Percentiles rank a stretch among this genome's conserved stretches.
Conservation (phyloP, 495 filamentous ascomycete genomes). For the Penicillium lagena region DNA sequence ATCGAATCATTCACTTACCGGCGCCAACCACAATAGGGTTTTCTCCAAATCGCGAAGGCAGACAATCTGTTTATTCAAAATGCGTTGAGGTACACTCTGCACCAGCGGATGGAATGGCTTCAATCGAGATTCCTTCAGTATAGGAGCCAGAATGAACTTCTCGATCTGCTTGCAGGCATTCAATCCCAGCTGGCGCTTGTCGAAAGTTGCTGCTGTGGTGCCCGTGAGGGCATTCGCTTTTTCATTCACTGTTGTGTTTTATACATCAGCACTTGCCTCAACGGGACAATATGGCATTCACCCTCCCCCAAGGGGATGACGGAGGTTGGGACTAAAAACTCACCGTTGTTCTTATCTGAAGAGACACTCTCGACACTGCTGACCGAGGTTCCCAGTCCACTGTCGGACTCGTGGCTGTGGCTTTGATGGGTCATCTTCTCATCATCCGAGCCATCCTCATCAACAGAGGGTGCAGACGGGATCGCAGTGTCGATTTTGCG, state of each 20-base stretch:
- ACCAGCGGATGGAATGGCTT: slow-evolving; percentile 77
- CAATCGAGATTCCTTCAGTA: slow-evolving; percentile 47
- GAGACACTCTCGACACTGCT: slow-evolving; percentile 20
- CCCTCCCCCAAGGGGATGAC: too few relatives aligned
- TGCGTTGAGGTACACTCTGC: slow-evolving; percentile 65
- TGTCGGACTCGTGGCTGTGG: slow-evolving; percentile 42
- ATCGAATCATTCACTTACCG: slow-evolving; percentile 61
- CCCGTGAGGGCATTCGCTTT: neutral
- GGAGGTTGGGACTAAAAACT: neutral
- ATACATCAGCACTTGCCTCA: neutral
- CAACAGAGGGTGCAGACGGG: neutral
- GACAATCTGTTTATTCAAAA: slow-evolving; percentile 71
- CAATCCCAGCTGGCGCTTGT: slow-evolving; percentile 38
- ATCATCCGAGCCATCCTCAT: neutral
- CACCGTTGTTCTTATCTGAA: slow-evolving; percentile 13
- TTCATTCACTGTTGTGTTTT: slow-evolving; percentile 13
- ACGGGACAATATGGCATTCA: too few relatives aligned
- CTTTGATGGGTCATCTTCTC: slow-evolving; percentile 14
- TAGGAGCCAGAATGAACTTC: slow-evolving; percentile 49
- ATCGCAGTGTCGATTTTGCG: too few relatives aligned
- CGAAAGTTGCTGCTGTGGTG: slow-evolving; percentile 13
- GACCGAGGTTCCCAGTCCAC: slow-evolving; percentile 53
- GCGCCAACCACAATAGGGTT: slow-evolving; percentile 77
- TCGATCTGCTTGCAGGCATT: slow-evolving; percentile 51
- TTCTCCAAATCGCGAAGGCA: slow-evolving; percentile 88